Evolutionary conservation across 140 eudicot genomes (phyloP), one percentile per base, ranked within the genome.

Genomic region (Erigeron philadelphicus): DNA sequence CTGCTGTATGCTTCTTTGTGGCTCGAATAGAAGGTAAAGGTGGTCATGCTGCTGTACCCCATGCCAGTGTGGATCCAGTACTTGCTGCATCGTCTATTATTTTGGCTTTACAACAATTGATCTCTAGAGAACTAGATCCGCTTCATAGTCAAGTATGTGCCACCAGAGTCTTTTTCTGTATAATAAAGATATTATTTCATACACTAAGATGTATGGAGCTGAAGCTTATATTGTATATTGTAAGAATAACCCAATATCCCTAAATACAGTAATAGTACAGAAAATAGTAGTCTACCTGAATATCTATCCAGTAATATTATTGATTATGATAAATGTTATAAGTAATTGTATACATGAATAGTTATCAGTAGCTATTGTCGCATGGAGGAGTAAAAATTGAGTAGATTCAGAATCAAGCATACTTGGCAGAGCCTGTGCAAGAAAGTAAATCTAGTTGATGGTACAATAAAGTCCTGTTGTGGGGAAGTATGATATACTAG

Each of bases 121-220:
- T 88, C 67, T 91, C 97, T 5, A 74, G 97, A 72, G 97, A 91
- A 82, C 81, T 78, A 17, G 96, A 88, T 79, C 97, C 95, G 6
- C 87, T 91, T 48, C 67, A 79, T 1, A 80, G 87, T 73, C 88
- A 83, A 77, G 95, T 85, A 83, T 61, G 90, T 76, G 8, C 41
- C 35, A 43, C 58, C 43, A 46, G 6, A 31, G 9, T 45, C 25
- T 6, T 74, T 44, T 45, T 65, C 19, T 64, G 44, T 65, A 65
- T 49, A 56, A 57, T 53, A 9, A 50, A 66, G 31, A 11, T 23
- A 4, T 44, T 44, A 16, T 61, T 38, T 53, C 4, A 56, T 16
- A 11, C 12, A 8, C 9, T 62, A 64, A 12, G 52, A 9, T 50
- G 46, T 0, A 53, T 41, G 15, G 21, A 42, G 7, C 46, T 45